These are phyloP conservation scores for Aspergillus ochraceoroseus DNA, from an alignment of 2,329 filamentous ascomycete genomes.

Conservation along the genomic window DNA sequence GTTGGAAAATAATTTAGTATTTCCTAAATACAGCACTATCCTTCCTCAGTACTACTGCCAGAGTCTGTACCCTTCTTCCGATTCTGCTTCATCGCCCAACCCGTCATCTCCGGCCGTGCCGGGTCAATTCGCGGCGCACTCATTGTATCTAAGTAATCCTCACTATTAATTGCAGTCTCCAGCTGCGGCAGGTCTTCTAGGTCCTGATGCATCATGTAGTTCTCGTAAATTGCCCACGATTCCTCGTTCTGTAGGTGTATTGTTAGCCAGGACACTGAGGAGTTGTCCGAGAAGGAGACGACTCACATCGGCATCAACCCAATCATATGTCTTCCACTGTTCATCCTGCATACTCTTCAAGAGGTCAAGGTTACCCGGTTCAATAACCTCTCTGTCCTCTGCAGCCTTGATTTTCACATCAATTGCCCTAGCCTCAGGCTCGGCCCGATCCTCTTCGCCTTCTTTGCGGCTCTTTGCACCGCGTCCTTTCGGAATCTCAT, in stretches of 20 bases:
- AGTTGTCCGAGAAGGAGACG: background rate
- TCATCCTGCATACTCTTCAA: constrained; percentile 76
- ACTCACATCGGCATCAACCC: constrained; percentile 67
- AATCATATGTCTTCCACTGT: constrained; percentile 71
- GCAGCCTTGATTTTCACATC: constrained; percentile 81
- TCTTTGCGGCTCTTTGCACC: constrained; percentile 38
- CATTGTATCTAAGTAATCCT: constrained; percentile 60
- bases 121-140: constrained; percentile 51
- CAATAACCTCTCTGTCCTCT: constrained; percentile 60
- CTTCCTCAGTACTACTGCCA: constrained; percentile 22
- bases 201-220: constrained; percentile 59
- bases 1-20: background rate
- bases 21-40: constrained; percentile 8
- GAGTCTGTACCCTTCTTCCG: constrained; percentile 30
- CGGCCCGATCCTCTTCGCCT: constrained; percentile 44
- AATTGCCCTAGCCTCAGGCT: constrained; percentile 65
- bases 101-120: constrained; percentile 41
- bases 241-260: constrained; percentile 56
- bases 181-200: constrained; percentile 46
- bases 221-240: constrained; percentile 70
- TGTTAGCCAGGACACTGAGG: no score
- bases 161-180: constrained; percentile 52
- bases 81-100: constrained; percentile 45
- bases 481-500: constrained; percentile 54
- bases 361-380: constrained; percentile 68